A percentile compares a stretch with the other conserved stretches of the same genome.
Evolutionary conservation across 441 rosid species (phyloP).

Genomic region (Dalechampia spathulata): DNA sequence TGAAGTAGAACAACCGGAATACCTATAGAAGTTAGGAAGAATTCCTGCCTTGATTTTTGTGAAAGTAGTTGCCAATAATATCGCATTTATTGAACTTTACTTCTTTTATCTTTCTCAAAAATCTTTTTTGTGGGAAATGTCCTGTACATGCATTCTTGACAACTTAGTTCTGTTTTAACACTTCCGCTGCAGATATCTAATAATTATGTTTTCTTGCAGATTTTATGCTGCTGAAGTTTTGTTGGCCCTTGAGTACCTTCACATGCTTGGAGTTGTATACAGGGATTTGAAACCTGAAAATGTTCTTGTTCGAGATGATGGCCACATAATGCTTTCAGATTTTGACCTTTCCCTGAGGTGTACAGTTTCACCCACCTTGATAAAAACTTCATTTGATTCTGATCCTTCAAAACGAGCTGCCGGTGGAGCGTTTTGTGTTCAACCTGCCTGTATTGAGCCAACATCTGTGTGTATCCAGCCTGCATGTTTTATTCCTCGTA

Average conservation of each 20-base stretch:
- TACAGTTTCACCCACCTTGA: conserved; percentile 81
- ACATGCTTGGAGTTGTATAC: conserved; percentile 97
- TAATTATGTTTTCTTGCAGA: conserved; percentile 28
- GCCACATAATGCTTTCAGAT: conserved; percentile 98
- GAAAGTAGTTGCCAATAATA: too few species aligned
- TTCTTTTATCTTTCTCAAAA: too few species aligned
- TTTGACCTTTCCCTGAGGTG: conserved; percentile 94
- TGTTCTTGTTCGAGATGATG: conserved; percentile 93
- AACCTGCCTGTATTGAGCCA: conserved; percentile 84
- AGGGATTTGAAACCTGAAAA: conserved; percentile 98
- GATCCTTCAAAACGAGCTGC: conserved; percentile 48
- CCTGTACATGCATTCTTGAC: too few species aligned
- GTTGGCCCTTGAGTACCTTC: conserved; percentile 93
- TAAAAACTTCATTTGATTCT: conserved; percentile 51
- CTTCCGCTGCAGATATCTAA: background rate
- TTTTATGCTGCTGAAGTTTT: conserved; percentile 93
- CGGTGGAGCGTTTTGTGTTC: conserved; percentile 61
- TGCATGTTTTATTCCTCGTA: conserved; percentile 74
- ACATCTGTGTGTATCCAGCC: conserved; percentile 82
- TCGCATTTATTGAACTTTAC: too few species aligned
- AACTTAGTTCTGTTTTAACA: too few species aligned
- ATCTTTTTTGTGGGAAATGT: too few species aligned
- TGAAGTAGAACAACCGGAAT: too few species aligned
- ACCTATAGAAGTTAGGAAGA: too few species aligned
- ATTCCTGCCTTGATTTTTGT: too few species aligned